Percentiles rank a stretch among this genome's conserved stretches.
Conservation (phyloP, 805 yeast genomes). For the Wickerhamiella azyma region DNA sequence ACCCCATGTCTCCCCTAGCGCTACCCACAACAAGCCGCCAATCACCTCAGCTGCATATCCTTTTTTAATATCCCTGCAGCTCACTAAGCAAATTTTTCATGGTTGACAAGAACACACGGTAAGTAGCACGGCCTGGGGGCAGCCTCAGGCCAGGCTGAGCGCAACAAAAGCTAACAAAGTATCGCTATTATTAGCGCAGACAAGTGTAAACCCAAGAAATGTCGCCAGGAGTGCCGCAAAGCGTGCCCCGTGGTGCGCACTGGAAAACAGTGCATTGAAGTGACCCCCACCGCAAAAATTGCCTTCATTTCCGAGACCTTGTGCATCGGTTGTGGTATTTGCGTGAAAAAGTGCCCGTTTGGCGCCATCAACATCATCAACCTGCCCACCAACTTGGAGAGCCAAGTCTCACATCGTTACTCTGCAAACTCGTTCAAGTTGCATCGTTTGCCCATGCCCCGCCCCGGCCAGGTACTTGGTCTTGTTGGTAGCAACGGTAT, state of each 20-base stretch:
- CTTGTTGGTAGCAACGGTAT: conserved; percentile 98
- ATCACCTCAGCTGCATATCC: too few relatives aligned
- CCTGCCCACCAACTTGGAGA: conserved; percentile 86
- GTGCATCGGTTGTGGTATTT: conserved; percentile 99
- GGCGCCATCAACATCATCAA: conserved; percentile 94
- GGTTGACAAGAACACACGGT: conserved; percentile 9
- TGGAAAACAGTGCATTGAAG: conserved; percentile 96
- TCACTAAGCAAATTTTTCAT: conserved; percentile 2
- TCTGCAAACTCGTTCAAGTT: conserved; percentile 95
- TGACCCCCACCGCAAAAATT: conserved; percentile 74
- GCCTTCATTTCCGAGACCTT: conserved; percentile 88
- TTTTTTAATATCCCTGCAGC: too few relatives aligned
- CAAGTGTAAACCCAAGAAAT: conserved; percentile 94
- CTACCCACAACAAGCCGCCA: too few relatives aligned
- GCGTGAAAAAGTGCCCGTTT: conserved; percentile 97
- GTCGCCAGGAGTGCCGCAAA: conserved; percentile 96
- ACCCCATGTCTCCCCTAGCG: too few relatives aligned
- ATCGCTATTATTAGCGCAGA: conserved; percentile 91
- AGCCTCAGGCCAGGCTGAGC: background rate
- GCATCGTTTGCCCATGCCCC: conserved; percentile 94
- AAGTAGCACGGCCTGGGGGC: too few relatives aligned
- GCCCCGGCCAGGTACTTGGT: conserved; percentile 98
- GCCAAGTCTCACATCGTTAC: conserved; percentile 90
- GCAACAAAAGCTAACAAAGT: conserved; percentile 30
- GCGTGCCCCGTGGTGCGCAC: conserved; percentile 97